Evolutionary conservation across 2,329 filamentous ascomycete genomes (phyloP).

Genomic region (Alternaria sp.): DNA sequence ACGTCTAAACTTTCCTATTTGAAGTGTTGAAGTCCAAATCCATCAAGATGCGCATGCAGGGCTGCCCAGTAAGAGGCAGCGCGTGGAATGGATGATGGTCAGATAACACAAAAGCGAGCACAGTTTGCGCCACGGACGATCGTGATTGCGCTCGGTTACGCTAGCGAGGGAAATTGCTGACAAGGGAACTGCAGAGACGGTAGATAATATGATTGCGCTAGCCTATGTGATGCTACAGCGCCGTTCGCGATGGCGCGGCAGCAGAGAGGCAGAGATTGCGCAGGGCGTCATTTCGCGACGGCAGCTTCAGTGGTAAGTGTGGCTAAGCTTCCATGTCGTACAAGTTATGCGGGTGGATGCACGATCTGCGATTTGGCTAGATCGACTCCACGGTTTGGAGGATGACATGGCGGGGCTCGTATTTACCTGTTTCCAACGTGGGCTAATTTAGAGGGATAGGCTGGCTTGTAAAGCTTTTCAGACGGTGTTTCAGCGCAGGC

Average conservation of each 20-base stretch:
- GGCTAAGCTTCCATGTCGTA: conserved; percentile 40
- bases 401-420: conserved; percentile 31
- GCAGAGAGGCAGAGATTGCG: conserved; percentile 36
- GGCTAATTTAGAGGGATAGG: conserved; percentile 55
- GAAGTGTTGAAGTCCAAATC: conserved; percentile 9
- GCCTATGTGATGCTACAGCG: conserved; percentile 71
- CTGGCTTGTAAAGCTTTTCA: conserved; percentile 76
- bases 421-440: conserved; percentile 13
- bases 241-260: conserved; percentile 53
- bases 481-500: conserved; percentile 72
- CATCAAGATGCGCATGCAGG: conserved; percentile 21
- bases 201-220: conserved; percentile 71
- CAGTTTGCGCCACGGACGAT: conserved; percentile 27
- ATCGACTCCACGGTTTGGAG: conserved; percentile 23
- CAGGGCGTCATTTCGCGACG: conserved; percentile 64
- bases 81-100: conserved; percentile 17
- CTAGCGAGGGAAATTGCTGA: conserved; percentile 27
- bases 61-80: conserved; percentile 19
- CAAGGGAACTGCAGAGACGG: conserved; percentile 61
- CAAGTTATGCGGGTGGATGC: conserved; percentile 23
- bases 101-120: conserved; percentile 24
- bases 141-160: conserved; percentile 15
- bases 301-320: conserved; percentile 70
- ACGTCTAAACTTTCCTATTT: conserved; percentile 41
- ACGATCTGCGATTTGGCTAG: conserved; percentile 19